Evolutionary conservation across 2,329 filamentous ascomycete species (phyloP).

Genomic region (Neonectria magnoliae): DNA sequence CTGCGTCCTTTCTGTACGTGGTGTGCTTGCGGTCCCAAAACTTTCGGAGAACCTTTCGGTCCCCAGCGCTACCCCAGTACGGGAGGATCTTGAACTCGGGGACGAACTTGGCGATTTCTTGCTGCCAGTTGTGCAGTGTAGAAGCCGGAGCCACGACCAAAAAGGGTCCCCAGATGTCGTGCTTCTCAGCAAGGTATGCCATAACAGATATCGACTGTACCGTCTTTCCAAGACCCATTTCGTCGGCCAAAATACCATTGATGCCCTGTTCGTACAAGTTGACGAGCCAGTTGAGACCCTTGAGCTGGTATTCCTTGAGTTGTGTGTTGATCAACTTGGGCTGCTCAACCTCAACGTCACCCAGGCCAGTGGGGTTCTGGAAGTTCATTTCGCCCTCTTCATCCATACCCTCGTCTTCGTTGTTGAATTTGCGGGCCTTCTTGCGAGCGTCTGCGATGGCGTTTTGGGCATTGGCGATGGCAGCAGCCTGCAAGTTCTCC

Average conservation of each 20-base stretch:
- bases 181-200: constrained; percentile 96
- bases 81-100: constrained; percentile 94
- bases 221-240: constrained; percentile 99
- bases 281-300: constrained; percentile 99
- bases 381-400: constrained; percentile 99
- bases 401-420: constrained; percentile 74
- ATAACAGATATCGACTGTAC: constrained; percentile 99
- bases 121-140: constrained; percentile 98
- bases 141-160: constrained; percentile 95
- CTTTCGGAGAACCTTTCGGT: constrained; percentile 95
- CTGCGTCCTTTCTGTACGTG: constrained; percentile 91
- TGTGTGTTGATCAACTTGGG: constrained; percentile 93
- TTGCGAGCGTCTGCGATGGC: constrained; percentile 94
- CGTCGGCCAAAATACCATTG: constrained; percentile 98
- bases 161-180: constrained; percentile 98
- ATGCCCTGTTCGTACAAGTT: constrained; percentile 99
- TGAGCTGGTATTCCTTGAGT: constrained; percentile 98
- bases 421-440: constrained; percentile 93
- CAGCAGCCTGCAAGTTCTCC: constrained; percentile 79
- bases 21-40: constrained; percentile 99
- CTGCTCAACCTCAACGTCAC: constrained; percentile 93
- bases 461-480: constrained; percentile 94
- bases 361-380: constrained; percentile 95
- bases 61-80: constrained; percentile 95
- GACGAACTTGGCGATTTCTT: constrained; percentile 95